Evolutionary conservation across 2,329 filamentous ascomycete species (phyloP), one percentile per base, ranked within the genome.

Genomic region (Ploettnerulaceae sp.): DNA sequence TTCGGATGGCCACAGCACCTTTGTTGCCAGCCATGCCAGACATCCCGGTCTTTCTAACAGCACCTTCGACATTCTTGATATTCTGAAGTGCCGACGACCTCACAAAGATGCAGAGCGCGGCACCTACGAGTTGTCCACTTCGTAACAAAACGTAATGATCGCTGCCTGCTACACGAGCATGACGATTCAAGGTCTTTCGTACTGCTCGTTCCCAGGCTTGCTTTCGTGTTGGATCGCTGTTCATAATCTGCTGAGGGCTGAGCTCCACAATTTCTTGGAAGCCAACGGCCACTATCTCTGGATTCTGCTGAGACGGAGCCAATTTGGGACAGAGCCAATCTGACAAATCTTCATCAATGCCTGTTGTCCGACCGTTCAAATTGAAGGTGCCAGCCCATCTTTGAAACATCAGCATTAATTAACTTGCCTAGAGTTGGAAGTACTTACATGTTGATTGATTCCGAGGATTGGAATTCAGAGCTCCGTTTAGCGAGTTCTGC

Each of bases 191-290:
- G 11, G 84, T 88, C 35, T 72, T 73, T 55, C 84, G 83, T 18
- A 97, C 89, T 3, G 86, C 83, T 43, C 75, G 70, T 64, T 98
- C 93, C 93, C 93, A 98, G 15, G 83, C 71, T 53, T 89, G 82
- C 55, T 91, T 87, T 44, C 87, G 79, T 3, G 82, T 81, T 1
- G 93, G 93, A 63, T 98, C 91, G 50, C 90, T 97, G 55, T 94
- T 95, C 89, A 98, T 96, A 61, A 98, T 97, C 62, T 98, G 93
- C 64, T 97, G 91, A 12, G 94, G 93, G 58, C 89, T 96, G 36
- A 98, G 72, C 62, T 95, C 88, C n/a, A 98, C 93, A 53, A 98
- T 97, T 66, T 98, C 93, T 63, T 98, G 93, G 59, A 98, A 97
- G 0, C 89, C 93, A 12, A 96, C 83, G 6, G 86, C 89, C 41